Evolutionary conservation across 2,329 filamentous ascomycete genomes (phyloP), one percentile per base, ranked within the genome.

Genomic region (Epichloe brachyelytri): DNA sequence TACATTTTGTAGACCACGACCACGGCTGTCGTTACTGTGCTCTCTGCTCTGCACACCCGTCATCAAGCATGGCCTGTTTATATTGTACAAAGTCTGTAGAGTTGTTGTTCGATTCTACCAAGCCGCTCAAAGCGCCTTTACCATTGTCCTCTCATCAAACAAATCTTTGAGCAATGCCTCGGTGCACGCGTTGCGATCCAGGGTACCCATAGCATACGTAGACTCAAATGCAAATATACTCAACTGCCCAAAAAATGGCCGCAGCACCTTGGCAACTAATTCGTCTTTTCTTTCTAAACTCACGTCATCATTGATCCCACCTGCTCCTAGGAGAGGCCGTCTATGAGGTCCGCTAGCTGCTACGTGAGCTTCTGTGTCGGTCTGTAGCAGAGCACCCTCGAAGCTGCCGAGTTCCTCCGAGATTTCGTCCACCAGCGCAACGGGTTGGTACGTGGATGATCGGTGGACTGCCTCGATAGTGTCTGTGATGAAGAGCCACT

Each of bases 401-500:
- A 65, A 62, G 46, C 71, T 71, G 14, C 81, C 80, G 1, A 95
- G 73, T 51, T 83, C 82, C 57, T 94, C 87, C 0, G 87, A 85
- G 8, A 95, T 74, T 60, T 93, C 86, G 59, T 97, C 93, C 0
- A 86, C 85, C 5, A 97, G 76, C 3, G 88, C 88, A 3, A 86
- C 72, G 1, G 88, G 78, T 54, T 82, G 77, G 69, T 83, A 84
- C 48, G 74, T 71, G 14, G 80, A 70, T 0, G 88, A 83, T 12
- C 86, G 82, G 67, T 98, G 95, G 36, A 98, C 86, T 1, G 93
- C 90, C 60, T 98, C 93, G 56, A 96, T 90, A 14, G 91, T 97
- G 67, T 98, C 93, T 2, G 89, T 95, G 51, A 98, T 83, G 66
- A 95, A 98, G 4, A 97, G 79, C 93, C 93, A 98, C 71, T 96